Conservation (phyloP, 139 green algal genomes). For the Chlorella sorokiniana region DNA sequence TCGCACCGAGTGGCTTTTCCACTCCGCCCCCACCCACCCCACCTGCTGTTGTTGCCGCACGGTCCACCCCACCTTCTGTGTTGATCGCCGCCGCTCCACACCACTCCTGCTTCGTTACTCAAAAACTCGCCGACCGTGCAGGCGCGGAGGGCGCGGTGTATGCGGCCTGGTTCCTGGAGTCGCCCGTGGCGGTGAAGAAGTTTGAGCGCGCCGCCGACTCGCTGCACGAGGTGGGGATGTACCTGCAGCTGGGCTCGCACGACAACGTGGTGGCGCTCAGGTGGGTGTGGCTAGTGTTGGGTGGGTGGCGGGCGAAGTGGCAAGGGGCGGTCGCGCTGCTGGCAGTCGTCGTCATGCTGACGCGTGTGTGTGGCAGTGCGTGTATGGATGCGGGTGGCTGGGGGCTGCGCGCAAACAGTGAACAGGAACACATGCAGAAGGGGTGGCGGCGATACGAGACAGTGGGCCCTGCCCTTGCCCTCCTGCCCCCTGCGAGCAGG, state of each 20-base stretch:
- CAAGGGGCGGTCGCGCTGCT: too few species aligned
- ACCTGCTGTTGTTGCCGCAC: background rate
- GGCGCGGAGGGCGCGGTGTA: slow-evolving; percentile 53
- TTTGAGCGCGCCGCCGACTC: slow-evolving; percentile 27
- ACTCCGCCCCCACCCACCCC: too few species aligned
- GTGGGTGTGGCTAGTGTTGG: background rate
- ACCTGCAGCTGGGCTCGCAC: slow-evolving; percentile 45
- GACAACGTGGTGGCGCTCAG: slow-evolving; percentile 55
- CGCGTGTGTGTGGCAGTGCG: too few species aligned
- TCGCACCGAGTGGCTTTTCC: too few species aligned
- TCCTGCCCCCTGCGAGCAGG: background rate
- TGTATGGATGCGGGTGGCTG: background rate
- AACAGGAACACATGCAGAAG: background rate
- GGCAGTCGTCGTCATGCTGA: too few species aligned
- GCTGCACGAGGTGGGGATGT: slow-evolving; percentile 48
- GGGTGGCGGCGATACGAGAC: background rate
- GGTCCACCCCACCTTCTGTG: too few species aligned
- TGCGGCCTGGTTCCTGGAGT: slow-evolving; percentile 52
- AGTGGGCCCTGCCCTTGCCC: background rate
- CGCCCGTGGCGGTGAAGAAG: slow-evolving; percentile 52
- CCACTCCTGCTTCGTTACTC: background rate
- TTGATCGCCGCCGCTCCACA: too few species aligned
- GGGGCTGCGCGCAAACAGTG: too few species aligned
- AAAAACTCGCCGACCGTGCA: background rate
- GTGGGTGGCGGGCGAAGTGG: too few species aligned